Evolutionary conservation across 306 rosid species (phyloP).

Genomic region (Lathyrus tuberosus): DNA sequence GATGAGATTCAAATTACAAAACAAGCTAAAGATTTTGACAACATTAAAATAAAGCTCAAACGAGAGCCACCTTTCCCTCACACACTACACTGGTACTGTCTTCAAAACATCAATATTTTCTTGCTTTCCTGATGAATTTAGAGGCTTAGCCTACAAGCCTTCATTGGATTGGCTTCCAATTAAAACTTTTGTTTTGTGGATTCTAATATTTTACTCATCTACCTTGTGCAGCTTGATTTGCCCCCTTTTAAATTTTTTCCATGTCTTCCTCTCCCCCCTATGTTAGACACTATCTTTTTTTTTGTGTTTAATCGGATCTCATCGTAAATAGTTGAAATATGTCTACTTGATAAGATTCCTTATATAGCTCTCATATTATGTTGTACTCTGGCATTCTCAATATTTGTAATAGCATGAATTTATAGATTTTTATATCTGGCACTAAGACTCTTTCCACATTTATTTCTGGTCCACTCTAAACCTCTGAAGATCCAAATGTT

Average conservation of each 20-base stretch:
- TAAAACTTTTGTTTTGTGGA: constrained; percentile 26
- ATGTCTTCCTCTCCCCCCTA: background rate
- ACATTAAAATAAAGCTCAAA: no score
- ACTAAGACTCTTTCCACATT: constrained; percentile 28
- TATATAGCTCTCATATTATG: constrained; percentile 14
- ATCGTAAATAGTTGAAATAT: constrained; percentile 9
- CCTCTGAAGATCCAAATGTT: constrained; percentile 58
- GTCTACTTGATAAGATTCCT: constrained; percentile 16
- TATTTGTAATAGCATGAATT: background rate
- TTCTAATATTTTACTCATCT: constrained; percentile 18
- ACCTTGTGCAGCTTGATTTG: constrained; percentile 4
- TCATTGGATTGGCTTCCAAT: constrained; percentile 24
- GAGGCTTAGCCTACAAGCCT: constrained; percentile 24
- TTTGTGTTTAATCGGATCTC: constrained; percentile 15
- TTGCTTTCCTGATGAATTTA: constrained; percentile 14
- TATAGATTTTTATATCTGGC: constrained; percentile 23
- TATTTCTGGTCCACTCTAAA: constrained; percentile 62
- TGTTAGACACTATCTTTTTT: constrained; percentile 22
- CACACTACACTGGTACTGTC: constrained; percentile 87
- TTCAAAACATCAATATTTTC: constrained; percentile 5
- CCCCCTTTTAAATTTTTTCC: constrained; percentile 5
- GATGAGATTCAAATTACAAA: no score
- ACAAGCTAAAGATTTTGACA: no score
- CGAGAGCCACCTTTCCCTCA: no score
- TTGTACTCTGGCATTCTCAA: constrained; percentile 23